Evolutionary conservation across 1,284 basidiomycete genomes (phyloP), one percentile per base, ranked within the genome.

Genomic region (Agroathelia rolfsii): DNA sequence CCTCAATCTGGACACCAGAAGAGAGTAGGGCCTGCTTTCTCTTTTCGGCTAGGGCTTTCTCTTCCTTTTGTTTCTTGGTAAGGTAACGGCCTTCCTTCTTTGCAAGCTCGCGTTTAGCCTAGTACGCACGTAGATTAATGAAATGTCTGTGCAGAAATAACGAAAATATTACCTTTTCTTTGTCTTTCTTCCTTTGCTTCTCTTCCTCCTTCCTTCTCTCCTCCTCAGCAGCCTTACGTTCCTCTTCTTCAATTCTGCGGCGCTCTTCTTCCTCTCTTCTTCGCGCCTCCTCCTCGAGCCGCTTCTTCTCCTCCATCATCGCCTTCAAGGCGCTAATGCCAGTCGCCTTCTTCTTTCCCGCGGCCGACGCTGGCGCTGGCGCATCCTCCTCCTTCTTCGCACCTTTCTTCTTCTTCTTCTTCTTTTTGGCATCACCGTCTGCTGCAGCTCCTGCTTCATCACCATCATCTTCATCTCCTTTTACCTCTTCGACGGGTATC

Each of bases 51-150:
- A 82, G 84, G 11, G 85, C 84, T 46, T 76, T 82, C 55, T 97
- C 93, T 49, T 89, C 86, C 61, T 93, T 96, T 56, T 98, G 93
- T 60, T 95, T 96, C 53, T 92, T 88, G 5, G 92, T 95, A 28
- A 96, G 69, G 19, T 90, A 62, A 35, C 83, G 75, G 20, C 92
- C 92, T 58, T 95, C 90, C 53, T 90, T 92, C 67, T 84, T 87
- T 14, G 84, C 77, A 28, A 81, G 51, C 47, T 92, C 88, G 32
- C 72, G 73, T 58, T 92, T 92, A 26, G 73, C 78, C 86, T 89
- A 41, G 2, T 20, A 32, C 13, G 37, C 14, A 21, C 30, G 25
- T 30, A 30, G 21, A 34, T 30, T 35, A 18, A 32, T 27, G 30
- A 37, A 25, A 35, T 12, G 37, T 32, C 16, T 28, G 27, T 14